phyloP scores from a whole-genome alignment of 768 basidiomycete species.

The Xerocomellus chrysenteron region DNA sequence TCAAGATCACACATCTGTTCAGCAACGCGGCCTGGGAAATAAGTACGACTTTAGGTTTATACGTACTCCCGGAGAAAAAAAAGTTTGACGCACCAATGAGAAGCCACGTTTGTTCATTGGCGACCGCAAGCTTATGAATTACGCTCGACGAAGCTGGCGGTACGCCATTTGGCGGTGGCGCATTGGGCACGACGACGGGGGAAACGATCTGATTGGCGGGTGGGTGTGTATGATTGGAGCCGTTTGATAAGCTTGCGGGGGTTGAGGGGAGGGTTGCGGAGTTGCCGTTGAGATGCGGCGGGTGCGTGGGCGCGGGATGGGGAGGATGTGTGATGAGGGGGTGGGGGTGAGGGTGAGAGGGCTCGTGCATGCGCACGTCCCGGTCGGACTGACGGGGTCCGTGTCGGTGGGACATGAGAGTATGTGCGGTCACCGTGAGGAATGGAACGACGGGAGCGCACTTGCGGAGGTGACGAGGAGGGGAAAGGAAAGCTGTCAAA shows the following conservation, averaged over 20 bases:
- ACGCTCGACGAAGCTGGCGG: constrained; percentile 36
- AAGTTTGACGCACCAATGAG: constrained; percentile 63
- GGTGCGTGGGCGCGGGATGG: constrained; percentile 33
- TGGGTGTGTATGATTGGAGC: constrained; percentile 38
- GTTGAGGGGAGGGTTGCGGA: constrained; percentile 43
- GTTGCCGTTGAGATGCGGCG: constrained; percentile 55
- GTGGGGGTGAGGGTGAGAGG: constrained; percentile 43
- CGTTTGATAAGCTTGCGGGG: constrained; percentile 44
- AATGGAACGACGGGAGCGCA: constrained; percentile 22
- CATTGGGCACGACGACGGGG: constrained; percentile 43
- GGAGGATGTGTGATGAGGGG: constrained; percentile 43
- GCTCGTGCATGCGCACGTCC: constrained; percentile 65
- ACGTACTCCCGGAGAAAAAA: neutral
- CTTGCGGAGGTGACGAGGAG: constrained; percentile 38
- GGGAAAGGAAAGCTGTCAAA: constrained; percentile 49
- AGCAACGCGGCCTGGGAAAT: constrained; percentile 78
- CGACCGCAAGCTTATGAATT: constrained; percentile 75
- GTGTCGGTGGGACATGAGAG: constrained; percentile 59
- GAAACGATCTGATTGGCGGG: constrained; percentile 42
- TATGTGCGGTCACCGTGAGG: constrained; percentile 24
- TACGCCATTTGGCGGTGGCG: constrained; percentile 27
- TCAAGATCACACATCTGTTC: constrained; percentile 96
- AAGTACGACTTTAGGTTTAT: constrained; percentile 17
- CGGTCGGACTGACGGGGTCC: constrained; percentile 58
- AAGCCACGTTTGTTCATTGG: constrained; percentile 96